These are phyloP conservation scores for Zygosaccharomyces rouxii DNA, from an alignment of 805 yeast species.

Conservation along the genomic window DNA sequence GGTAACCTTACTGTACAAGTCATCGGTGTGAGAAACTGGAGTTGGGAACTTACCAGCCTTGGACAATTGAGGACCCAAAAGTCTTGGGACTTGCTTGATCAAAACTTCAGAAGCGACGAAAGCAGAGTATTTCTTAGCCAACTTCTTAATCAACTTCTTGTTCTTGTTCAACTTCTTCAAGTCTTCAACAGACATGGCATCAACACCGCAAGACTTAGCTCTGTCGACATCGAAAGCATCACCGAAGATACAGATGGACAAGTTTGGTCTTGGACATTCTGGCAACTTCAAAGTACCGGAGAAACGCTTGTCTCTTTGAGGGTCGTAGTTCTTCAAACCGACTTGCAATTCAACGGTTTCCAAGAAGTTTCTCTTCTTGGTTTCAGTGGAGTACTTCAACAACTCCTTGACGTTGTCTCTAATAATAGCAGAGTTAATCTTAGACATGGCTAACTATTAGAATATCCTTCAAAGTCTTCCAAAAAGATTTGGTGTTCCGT, in stretches of 20 bases:
- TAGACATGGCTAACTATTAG: constrained; percentile 54
- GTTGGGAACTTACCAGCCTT: constrained; percentile 99
- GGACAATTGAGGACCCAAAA: constrained; percentile 99
- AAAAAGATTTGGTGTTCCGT: constrained; percentile 54
- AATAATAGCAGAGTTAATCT: constrained; percentile 86
- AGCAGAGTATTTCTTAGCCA: constrained; percentile 99
- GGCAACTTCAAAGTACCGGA: constrained; percentile 99
- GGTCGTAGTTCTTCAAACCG: constrained; percentile 99
- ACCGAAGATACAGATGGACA: constrained; percentile 99
- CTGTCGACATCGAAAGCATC: constrained; percentile 99
- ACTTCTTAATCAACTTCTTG: constrained; percentile 99
- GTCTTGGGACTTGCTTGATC: constrained; percentile 99
- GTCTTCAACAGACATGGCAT: constrained; percentile 99
- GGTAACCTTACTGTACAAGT: constrained; percentile 88
- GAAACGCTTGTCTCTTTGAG: constrained; percentile 99
- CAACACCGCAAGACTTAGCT: constrained; percentile 98
- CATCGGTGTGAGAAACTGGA: constrained; percentile 99
- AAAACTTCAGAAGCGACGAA: constrained; percentile 98
- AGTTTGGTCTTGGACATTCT: constrained; percentile 99
- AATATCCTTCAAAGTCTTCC: constrained; percentile 57
- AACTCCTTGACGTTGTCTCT: constrained; percentile 95
- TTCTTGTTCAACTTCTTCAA: constrained; percentile 99
- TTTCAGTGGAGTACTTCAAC: constrained; percentile 82
- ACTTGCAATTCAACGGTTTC: constrained; percentile 99
- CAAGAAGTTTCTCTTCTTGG: constrained; percentile 99